Percentiles rank a stretch among this genome's conserved stretches.
These are phyloP conservation scores for Boehmeria nivea DNA, from an alignment of 306 rosid species.

Conservation along the genomic window DNA sequence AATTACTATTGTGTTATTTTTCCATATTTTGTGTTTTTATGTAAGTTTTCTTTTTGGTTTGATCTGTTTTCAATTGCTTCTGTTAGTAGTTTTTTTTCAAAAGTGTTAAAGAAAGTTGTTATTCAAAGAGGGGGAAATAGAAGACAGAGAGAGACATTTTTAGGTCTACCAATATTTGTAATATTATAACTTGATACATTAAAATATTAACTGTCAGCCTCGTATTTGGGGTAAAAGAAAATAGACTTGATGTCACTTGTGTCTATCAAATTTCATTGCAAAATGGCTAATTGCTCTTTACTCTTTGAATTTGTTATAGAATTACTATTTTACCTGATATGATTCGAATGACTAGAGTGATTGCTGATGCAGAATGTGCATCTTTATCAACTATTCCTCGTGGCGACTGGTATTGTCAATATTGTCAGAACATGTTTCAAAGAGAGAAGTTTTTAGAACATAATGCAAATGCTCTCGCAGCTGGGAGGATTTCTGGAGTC, in stretches of 20 bases:
- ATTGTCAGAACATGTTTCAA: constrained; percentile 71
- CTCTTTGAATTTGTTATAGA: no score
- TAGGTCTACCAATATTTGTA: no score
- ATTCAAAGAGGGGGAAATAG: neutral
- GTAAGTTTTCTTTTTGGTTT: neutral
- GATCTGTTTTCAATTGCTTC: neutral
- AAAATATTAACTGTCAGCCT: no score
- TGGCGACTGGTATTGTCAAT: constrained; percentile 88
- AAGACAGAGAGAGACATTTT: no score
- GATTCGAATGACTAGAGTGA: constrained; percentile 16
- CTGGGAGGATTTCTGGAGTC: constrained; percentile 83
- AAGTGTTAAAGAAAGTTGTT: neutral
- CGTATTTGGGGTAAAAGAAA: no score
- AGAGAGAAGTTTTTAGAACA: constrained; percentile 56
- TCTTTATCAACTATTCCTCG: constrained; percentile 67
- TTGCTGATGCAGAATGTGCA: constrained; percentile 71
- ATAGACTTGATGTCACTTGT: no score
- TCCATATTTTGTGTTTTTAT: neutral
- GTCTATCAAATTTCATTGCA: no score
- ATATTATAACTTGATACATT: no score
- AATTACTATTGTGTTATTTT: neutral
- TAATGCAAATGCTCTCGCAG: constrained; percentile 82
- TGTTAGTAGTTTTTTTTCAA: neutral
- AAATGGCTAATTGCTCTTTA: no score
- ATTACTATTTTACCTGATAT: no score